Conservation (phyloP, 805 yeast genomes). For the Cyberlindnera mycetangii region DNA sequence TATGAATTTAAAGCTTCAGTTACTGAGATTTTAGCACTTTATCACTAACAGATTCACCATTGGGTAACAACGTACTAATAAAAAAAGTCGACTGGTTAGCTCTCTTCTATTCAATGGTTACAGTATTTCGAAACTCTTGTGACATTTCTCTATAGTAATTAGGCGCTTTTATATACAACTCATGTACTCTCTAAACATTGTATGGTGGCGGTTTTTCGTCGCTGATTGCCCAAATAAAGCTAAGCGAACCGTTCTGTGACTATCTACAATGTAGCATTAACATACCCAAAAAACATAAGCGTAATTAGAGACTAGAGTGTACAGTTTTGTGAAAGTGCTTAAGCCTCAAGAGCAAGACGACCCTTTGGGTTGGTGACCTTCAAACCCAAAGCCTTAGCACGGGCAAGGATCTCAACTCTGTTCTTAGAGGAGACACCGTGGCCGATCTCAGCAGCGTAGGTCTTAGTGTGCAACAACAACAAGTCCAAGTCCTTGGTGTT, state of each 20-base stretch:
- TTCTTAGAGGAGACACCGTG: conserved; percentile 97
- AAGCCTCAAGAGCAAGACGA: conserved; percentile 97
- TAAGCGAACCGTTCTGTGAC: too few relatives aligned
- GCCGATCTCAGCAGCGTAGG: conserved; percentile 99
- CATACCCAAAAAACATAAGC: conserved; percentile 22
- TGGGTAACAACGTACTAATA: too few relatives aligned
- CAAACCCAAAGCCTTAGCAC: conserved; percentile 97
- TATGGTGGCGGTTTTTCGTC: too few relatives aligned
- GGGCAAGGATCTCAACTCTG: conserved; percentile 94
- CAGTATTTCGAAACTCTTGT: too few relatives aligned
- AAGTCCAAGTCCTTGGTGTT: conserved; percentile 93
- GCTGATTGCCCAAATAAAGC: too few relatives aligned
- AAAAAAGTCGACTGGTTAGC: background rate
- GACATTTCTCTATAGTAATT: background rate
- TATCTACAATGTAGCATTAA: too few relatives aligned
- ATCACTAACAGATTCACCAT: too few relatives aligned
- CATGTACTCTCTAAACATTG: background rate
- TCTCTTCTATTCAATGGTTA: background rate
- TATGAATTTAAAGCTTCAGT: background rate
- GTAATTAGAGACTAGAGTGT: conserved; percentile 24
- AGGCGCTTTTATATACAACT: background rate
- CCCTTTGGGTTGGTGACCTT: conserved; percentile 99
- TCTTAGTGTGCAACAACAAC: conserved; percentile 93
- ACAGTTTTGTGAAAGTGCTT: conserved; percentile 34
- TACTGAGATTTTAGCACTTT: background rate